Evolutionary conservation across 2,329 filamentous ascomycete species (phyloP), one percentile per base, ranked within the genome.

Genomic region (Cyanodermella asteris): DNA sequence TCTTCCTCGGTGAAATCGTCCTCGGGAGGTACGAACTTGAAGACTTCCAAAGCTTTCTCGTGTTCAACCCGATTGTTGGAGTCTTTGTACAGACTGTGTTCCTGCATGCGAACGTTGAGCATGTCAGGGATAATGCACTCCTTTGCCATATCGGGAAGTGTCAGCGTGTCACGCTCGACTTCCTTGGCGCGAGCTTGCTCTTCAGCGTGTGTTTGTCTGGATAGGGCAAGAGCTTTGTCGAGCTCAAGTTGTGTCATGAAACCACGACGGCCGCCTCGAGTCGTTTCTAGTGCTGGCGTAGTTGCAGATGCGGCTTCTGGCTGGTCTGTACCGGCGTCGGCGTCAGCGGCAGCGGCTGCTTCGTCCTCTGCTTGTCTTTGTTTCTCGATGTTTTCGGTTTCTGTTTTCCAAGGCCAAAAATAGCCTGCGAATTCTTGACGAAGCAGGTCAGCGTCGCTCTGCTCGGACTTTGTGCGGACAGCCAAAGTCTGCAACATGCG

Each of bases 191-290:
- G n/a, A n/a, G 51, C 40, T 23, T 41, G 39, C 23, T 51, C 43
- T 33, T 58, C 53, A 32, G 52, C 48, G 0, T 51, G 50, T 14
- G 53, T 54, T 11, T 57, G 53, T 26, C 53, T 49, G 2, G 55
- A 59, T 16, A 51, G 51, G 20, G 47, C 45, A 18, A 59, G 41
- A 3, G 53, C 53, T 26, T 50, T 55, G 28, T 56, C 48, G 23
- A 59, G 50, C 28, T 59, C 55, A 5, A 57, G 40, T 31, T 59
- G 55, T 27, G 52, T 59, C 26, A 55, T 55, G 5, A 54, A 49
- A 29, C 53, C 53, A 28, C 51, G 53, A 3, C 52, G 45, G 30
- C 55, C 41, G 10, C 50, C 46, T 26, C 50, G 44, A 31, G 36
- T 46, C 31, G 50, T 50, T 4, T 38, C 36, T 12, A 26, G 27